Evolutionary conservation across 495 filamentous ascomycete species (phyloP).

Genomic region (Penicillium manginii): DNA sequence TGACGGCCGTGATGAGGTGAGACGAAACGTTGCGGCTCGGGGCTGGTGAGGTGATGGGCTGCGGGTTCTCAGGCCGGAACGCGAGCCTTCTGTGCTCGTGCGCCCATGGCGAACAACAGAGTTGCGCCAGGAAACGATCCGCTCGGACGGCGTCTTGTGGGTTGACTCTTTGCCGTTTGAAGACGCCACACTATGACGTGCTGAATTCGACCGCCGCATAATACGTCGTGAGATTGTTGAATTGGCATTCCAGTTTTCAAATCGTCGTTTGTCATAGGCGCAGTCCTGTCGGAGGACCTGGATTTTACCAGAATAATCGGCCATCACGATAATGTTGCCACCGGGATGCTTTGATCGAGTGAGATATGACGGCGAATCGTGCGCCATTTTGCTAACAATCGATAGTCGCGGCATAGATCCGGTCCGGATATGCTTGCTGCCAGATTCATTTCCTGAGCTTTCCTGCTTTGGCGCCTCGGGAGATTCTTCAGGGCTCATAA

Average conservation of each 20-base stretch:
- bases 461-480: constrained; percentile 41
- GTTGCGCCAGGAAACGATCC: constrained; percentile 92
- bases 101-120: constrained; percentile 64
- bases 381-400: constrained; percentile 57
- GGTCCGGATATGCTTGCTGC: constrained; percentile 23
- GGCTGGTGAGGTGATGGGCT: constrained; percentile 57
- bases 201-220: constrained; percentile 69
- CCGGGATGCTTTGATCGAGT: constrained; percentile 74
- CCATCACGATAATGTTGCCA: constrained; percentile 91
- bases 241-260: constrained; percentile 57
- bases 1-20: constrained; percentile 28
- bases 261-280: constrained; percentile 65
- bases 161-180: constrained; percentile 49
- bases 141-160: constrained; percentile 69
- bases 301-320: constrained; percentile 85
- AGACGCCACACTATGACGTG: constrained; percentile 54
- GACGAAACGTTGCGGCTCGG: constrained; percentile 17
- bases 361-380: constrained; percentile 70
- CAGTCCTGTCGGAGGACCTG: constrained; percentile 96
- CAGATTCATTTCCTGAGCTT: constrained; percentile 18
- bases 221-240: constrained; percentile 79
- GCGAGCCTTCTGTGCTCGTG: constrained; percentile 54
- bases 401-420: constrained; percentile 30
- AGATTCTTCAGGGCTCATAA: constrained; percentile 73
- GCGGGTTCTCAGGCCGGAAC: constrained; percentile 45